Conservation (phyloP, 805 yeast species). For the Yarrowia deformans region DNA sequence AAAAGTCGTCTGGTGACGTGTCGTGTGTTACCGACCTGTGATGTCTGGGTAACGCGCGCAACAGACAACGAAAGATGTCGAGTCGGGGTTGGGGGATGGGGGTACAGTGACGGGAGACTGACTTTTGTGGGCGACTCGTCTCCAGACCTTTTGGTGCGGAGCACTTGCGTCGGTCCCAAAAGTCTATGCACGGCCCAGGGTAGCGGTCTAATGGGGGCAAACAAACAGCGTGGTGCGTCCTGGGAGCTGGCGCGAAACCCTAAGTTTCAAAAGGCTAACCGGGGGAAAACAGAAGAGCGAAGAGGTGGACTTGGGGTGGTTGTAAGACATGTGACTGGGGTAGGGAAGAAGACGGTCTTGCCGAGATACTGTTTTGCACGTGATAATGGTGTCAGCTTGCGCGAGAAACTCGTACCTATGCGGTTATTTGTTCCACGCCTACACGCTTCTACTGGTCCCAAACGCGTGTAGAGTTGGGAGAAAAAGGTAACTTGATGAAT, state of each 20-base stretch:
- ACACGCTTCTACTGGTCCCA: too few species aligned
- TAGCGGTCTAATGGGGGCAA: constrained; percentile 39
- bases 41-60: too few species aligned
- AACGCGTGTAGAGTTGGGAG: constrained; percentile 21
- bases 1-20: too few species aligned
- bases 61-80: too few species aligned
- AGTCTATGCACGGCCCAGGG: constrained; percentile 38
- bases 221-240: constrained; percentile 21
- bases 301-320: not conserved
- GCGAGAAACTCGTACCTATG: too few species aligned
- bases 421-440: too few species aligned
- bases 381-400: too few species aligned
- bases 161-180: constrained; percentile 28
- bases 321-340: not conserved
- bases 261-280: not conserved
- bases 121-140: too few species aligned
- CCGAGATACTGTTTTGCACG: too few species aligned
- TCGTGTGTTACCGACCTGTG: too few species aligned
- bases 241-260: constrained; percentile 16
- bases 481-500: too few species aligned
- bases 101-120: not conserved
- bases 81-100: not conserved
- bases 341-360: too few species aligned
- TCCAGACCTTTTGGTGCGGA: constrained; percentile 19
- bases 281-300: not conserved